Conservation (phyloP, 1,284 basidiomycete genomes). For the Apiotrichum gamsii region DNA sequence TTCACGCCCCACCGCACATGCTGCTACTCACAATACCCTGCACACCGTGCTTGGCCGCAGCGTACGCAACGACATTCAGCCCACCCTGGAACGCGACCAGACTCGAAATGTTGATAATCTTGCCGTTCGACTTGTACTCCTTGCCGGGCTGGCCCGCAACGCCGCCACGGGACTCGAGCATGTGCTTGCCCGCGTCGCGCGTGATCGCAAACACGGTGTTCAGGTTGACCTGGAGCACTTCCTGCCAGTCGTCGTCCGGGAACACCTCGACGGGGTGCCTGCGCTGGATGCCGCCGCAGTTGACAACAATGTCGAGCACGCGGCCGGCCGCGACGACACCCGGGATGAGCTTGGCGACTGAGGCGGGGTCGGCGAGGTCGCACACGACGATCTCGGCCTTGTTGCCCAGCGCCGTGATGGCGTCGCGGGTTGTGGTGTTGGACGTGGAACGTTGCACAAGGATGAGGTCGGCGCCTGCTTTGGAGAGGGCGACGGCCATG, state of each 20-base stretch:
- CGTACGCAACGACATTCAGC: conserved; percentile 80
- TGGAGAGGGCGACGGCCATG: conserved; percentile 50
- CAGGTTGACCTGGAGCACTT: conserved; percentile 57
- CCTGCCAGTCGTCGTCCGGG: conserved; percentile 80
- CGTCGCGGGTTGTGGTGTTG: conserved; percentile 57
- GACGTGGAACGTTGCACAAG: conserved; percentile 61
- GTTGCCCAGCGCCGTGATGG: conserved; percentile 52
- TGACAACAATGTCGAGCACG: conserved; percentile 78
- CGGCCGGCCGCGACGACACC: conserved; percentile 51
- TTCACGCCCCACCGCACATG: too few relatives aligned
- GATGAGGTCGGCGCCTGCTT: conserved; percentile 69
- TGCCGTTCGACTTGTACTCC: conserved; percentile 33
- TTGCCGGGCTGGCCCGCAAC: conserved; percentile 32
- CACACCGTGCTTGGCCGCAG: conserved; percentile 79
- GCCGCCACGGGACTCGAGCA: conserved; percentile 47
- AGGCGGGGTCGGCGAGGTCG: conserved; percentile 64
- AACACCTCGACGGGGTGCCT: conserved; percentile 75
- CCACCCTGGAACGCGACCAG: conserved; percentile 55
- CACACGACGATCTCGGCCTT: conserved; percentile 58
- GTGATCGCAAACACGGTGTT: conserved; percentile 49
- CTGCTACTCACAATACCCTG: conserved; percentile 59
- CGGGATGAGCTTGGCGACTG: conserved; percentile 62
- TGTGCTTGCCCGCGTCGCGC: conserved; percentile 48
- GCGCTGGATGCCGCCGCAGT: conserved; percentile 91
- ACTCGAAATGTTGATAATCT: conserved; percentile 50